Conservation (phyloP, 2,329 filamentous ascomycete genomes). For the Malbranchea cinnamomea region DNA sequence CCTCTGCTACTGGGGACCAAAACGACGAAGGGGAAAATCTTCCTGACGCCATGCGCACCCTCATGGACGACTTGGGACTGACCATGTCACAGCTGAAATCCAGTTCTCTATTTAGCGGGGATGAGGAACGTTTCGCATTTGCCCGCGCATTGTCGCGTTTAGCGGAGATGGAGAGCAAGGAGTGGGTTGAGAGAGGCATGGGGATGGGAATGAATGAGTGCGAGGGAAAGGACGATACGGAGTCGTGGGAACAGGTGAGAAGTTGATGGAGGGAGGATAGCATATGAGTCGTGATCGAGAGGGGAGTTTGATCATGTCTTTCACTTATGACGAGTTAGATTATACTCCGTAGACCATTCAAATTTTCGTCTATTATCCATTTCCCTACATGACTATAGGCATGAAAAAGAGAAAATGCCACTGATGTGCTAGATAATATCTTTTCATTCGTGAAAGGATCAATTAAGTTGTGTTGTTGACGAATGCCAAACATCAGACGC, state of each 20-base stretch:
- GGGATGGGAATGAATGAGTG: conserved; percentile 31
- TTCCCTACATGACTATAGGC: too few species aligned
- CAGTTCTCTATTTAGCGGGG: conserved; percentile 76
- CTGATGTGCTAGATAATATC: too few species aligned
- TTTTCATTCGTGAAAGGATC: too few species aligned
- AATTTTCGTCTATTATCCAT: too few species aligned
- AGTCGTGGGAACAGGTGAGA: conserved; percentile 34
- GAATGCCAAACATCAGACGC: conserved; percentile 45
- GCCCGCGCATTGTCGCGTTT: conserved; percentile 72
- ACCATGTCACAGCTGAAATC: conserved; percentile 74
- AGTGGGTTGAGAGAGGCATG: conserved; percentile 79
- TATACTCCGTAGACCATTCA: too few species aligned
- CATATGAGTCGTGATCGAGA: too few species aligned
- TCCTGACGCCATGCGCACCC: conserved; percentile 56
- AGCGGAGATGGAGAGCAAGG: conserved; percentile 81
- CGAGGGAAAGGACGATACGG: conserved; percentile 31
- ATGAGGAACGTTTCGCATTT: conserved; percentile 95
- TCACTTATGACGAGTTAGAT: too few species aligned
- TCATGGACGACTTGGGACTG: conserved; percentile 79
- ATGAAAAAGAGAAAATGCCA: too few species aligned
- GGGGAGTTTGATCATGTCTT: too few species aligned
- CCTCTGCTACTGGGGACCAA: conserved; percentile 27
- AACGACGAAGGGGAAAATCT: too few species aligned
- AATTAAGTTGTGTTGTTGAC: too few species aligned
- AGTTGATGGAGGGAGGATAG: conserved; percentile 37